These are phyloP conservation scores for Cicer bijugum DNA, from an alignment of 306 rosid species.

Conservation along the genomic window DNA sequence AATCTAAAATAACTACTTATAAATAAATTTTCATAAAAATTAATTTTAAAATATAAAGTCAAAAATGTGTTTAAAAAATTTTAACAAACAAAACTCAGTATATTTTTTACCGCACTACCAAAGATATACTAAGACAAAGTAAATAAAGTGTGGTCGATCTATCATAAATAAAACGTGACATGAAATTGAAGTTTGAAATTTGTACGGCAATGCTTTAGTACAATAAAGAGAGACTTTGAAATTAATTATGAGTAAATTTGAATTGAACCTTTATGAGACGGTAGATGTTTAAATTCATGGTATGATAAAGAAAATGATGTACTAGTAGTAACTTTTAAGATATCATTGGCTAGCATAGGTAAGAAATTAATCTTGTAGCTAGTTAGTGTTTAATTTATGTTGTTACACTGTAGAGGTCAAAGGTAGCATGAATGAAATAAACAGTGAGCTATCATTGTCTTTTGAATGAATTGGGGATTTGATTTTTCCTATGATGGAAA, in stretches of 20 bases:
- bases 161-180: constrained; percentile 26
- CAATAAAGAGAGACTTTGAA: not conserved
- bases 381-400: constrained; percentile 14
- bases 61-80: too few species aligned
- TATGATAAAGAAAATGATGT: not conserved
- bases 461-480: constrained; percentile 41
- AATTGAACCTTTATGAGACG: constrained; percentile 15
- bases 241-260: not conserved
- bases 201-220: not conserved
- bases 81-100: too few species aligned
- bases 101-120: too few species aligned
- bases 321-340: not conserved
- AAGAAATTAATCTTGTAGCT: constrained; percentile 12
- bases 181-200: not conserved
- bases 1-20: too few species aligned
- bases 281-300: constrained; percentile 6
- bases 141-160: constrained; percentile 6
- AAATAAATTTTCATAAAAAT: too few species aligned
- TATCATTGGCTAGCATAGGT: not conserved
- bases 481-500: constrained; percentile 45
- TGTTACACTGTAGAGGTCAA: constrained; percentile 42
- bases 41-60: too few species aligned
- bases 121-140: not conserved
- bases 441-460: constrained; percentile 43
- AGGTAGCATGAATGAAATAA: not conserved